Evolutionary conservation across 176 grass and related monocot genomes (phyloP), one percentile per base, ranked within the genome.

Genomic region (Raddia distichophylla): DNA sequence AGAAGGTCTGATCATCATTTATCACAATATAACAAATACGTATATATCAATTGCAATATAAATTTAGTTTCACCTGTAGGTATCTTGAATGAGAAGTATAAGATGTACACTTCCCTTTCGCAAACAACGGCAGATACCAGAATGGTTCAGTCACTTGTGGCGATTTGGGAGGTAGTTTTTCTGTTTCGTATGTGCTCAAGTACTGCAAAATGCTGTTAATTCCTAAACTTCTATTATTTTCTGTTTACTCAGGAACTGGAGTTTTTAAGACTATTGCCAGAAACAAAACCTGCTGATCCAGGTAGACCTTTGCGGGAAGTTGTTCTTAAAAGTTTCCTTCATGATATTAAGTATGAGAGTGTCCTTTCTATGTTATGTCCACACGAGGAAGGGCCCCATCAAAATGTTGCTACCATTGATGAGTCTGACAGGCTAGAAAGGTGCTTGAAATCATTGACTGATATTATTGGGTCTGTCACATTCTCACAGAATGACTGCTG

Each of bases 91-190:
- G 88, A 87, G 86, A 98, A 89, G 84, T 78, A 86, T 87, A 94
- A 93, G 85, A 91, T 91, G 19, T 91, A 94, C 82, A 89, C 92
- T 17, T 84, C 92, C 87, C 85, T 98, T 81, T 94, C 92, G 45
- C 90, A 94, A 92, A 85, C 90, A 83, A 91, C 77, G 12, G 43
- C 82, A 22, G 88, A 94, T 71, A 85, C 75, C 15, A 94, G 91
- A 89, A 98, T 98, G 90, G 95, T 98, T 88, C 90, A 91, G 71
- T 98, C 95, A 78, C 95, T 98, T 64, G 34, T 93, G 62, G 71
- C 95, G 81, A 88, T 98, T 83, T 98, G 95, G 92, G 90, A 98
- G 90, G 95, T 94, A 22, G 77, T 48, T 80, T 77, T 87, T 77
- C 64, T 83, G 65, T 42, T 60, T 72, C 69, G 50, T 69, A 50